Evolutionary conservation across 2,329 filamentous ascomycete species (phyloP), one percentile per base, ranked within the genome.

Genomic region (Ascochyta pisi): DNA sequence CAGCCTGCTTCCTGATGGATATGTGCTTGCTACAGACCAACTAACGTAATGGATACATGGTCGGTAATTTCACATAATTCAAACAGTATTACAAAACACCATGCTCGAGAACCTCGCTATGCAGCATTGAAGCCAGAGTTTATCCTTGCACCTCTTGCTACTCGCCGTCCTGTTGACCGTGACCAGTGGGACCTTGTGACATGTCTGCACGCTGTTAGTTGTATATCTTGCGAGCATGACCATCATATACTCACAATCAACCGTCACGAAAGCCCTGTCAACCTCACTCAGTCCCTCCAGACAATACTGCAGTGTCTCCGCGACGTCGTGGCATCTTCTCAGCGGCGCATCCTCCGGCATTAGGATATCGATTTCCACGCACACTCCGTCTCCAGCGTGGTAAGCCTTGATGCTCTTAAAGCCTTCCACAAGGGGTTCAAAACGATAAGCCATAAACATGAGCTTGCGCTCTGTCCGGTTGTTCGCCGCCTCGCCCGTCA

Each of bases 271-370:
- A 3, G 79, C 79, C 10, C 82, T 71, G 60, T 83, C 82, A 0
- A 83, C 81, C 67, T 83, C 81, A n/a, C 72, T 75, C 47, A 83
- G 49, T 0, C 82, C 83, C 61, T 87, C 84, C 23, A 79, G 70
- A 60, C 85, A 87, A 68, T 88, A 88, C 71, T 88, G 85, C 62
- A 88, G 66, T 3, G 84, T 86, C 76, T 88, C 85, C 0, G 84
- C 83, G 37, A 88, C 76, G 68, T 88, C 85, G 60, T 88, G 85
- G 13, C 79, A 80, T 47, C 76, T 77, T 40, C 79, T 78, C 47
- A 88, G 63, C 45, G 77, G 81, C 35, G 81, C 82, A 42, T 82
- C 77, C 62, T 82, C 80, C 40, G 83, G 80, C 62, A 88, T 74
- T 33, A 88, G 71, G 19, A 87, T 78, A 61, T 88, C 85, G 22